A percentile compares a stretch with the other conserved stretches of the same genome.
Conservation (phyloP, 75 land plant species). For the Gnetum montanum region DNA sequence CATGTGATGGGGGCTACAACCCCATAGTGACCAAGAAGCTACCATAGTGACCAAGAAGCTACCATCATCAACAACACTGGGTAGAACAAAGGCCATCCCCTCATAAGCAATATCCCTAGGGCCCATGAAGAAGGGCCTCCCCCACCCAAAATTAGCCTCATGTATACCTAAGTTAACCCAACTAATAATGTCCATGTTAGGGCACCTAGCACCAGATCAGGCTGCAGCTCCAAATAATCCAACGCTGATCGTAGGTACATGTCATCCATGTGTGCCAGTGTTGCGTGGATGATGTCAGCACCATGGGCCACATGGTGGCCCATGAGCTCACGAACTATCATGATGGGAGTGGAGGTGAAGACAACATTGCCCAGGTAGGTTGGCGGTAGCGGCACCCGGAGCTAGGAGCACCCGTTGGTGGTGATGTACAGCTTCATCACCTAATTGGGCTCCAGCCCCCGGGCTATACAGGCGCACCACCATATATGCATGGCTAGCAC, state of each 20-base stretch:
- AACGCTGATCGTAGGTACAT: slow-evolving; percentile 34
- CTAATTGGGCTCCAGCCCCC: slow-evolving; percentile 15
- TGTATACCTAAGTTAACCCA: slow-evolving; percentile 66
- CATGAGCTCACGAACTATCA: slow-evolving; percentile 18
- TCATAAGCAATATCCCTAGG: slow-evolving; percentile 34
- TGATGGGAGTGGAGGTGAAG: slow-evolving; percentile 26
- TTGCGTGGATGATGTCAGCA: slow-evolving; percentile 10
- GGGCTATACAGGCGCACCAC: slow-evolving; percentile 34
- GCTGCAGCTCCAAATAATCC: slow-evolving; percentile 38
- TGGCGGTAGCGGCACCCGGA: slow-evolving; percentile 32
- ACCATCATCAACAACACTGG: slow-evolving; percentile 39
- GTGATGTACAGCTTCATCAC: slow-evolving; percentile 39
- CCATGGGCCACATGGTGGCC: slow-evolving; percentile 6
- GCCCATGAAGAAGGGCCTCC: slow-evolving; percentile 59
- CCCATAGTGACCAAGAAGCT: no score
- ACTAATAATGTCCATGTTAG: slow-evolving; percentile 45
- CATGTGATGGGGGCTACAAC: no score
- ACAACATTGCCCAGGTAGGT: slow-evolving; percentile 54
- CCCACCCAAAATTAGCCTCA: slow-evolving; percentile 91
- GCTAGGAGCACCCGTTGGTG: slow-evolving; percentile 26
- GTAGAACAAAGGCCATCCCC: slow-evolving; percentile 37
- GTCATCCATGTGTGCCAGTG: slow-evolving; percentile 13
- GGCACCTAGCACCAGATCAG: slow-evolving; percentile 19
- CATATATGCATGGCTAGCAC: slow-evolving; percentile 44
- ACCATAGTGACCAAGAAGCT: slow-evolving; percentile 9